A percentile compares a stretch with the other conserved stretches of the same genome.
These are phyloP conservation scores for Phytophthora pini DNA, from an alignment of 352 stramenopile genomes.

Conservation along the genomic window DNA sequence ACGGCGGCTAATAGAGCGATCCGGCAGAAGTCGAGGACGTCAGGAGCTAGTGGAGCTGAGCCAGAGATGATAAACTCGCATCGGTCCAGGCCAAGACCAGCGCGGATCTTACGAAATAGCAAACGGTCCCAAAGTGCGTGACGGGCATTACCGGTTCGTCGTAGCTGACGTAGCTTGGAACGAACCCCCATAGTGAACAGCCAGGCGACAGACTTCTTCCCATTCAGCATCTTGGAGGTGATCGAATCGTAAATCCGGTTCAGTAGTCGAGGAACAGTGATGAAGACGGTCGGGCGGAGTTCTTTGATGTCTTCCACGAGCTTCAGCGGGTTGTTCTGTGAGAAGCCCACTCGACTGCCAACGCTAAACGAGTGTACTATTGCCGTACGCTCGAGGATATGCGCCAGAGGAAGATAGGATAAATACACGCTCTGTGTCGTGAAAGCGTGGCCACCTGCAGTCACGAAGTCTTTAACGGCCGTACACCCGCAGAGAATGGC, in stretches of 20 bases:
- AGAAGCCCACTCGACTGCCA: constrained; percentile 94
- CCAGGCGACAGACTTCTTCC: constrained; percentile 74
- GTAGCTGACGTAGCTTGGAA: constrained; percentile 59
- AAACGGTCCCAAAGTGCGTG: constrained; percentile 94
- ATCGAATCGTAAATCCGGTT: constrained; percentile 98
- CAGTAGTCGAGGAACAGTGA: constrained; percentile 93
- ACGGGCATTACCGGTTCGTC: constrained; percentile 57
- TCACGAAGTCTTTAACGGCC: constrained; percentile 36
- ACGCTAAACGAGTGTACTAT: constrained; percentile 62
- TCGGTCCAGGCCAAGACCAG: constrained; percentile 85
- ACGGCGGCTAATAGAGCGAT: constrained; percentile 89
- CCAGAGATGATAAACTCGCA: constrained; percentile 93
- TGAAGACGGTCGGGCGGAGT: constrained; percentile 93
- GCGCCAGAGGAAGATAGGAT: constrained; percentile 95
- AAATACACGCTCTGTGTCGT: constrained; percentile 89
- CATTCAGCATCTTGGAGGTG: constrained; percentile 63
- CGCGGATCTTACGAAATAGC: constrained; percentile 95
- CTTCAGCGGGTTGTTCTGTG: constrained; percentile 86
- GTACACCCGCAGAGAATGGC: constrained; percentile 47
- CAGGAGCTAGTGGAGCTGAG: constrained; percentile 92
- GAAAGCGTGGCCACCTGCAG: constrained; percentile 38
- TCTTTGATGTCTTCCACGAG: constrained; percentile 93
- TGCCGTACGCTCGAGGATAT: constrained; percentile 95
- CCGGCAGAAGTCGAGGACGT: constrained; percentile 96
- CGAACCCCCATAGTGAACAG: constrained; percentile 87